These are phyloP conservation scores for Leishmania gerbilli DNA, from an alignment of 208 protist genomes.

Conservation along the genomic window DNA sequence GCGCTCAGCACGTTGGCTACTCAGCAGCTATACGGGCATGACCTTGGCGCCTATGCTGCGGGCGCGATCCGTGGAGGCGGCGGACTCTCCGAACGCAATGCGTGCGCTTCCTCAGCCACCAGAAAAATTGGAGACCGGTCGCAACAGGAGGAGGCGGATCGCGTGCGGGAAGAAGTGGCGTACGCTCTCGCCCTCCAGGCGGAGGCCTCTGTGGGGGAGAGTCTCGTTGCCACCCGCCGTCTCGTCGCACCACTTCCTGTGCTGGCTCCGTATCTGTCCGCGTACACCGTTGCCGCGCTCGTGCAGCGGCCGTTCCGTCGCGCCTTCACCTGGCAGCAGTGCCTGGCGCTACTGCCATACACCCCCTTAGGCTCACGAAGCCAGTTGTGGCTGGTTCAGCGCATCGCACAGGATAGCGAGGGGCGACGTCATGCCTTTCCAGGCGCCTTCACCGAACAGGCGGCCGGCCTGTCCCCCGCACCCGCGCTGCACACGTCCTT, in stretches of 20 bases:
- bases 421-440: conserved; percentile 28
- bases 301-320: conserved; percentile 49
- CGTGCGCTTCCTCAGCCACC: not conserved
- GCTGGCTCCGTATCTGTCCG: conserved; percentile 52
- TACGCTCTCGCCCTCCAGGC: conserved; percentile 22
- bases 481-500: not conserved
- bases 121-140: not conserved
- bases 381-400: conserved; percentile 63
- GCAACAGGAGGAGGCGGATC: conserved; percentile 8
- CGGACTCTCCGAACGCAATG: not conserved
- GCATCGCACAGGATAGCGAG: conserved; percentile 43
- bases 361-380: conserved; percentile 48
- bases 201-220: conserved; percentile 11
- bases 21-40: not conserved
- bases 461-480: not conserved
- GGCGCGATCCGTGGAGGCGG: not conserved
- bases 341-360: conserved; percentile 62
- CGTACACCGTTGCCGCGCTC: conserved; percentile 45
- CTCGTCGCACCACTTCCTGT: conserved; percentile 36
- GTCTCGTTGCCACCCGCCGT: not conserved
- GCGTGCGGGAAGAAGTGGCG: conserved; percentile 25
- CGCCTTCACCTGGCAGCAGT: conserved; percentile 50
- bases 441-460: not conserved
- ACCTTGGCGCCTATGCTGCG: not conserved
- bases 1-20: conserved; percentile 40